phyloP scores from a whole-genome alignment of 2,329 filamentous ascomycete species.

The Botryotinia narcissicola region DNA sequence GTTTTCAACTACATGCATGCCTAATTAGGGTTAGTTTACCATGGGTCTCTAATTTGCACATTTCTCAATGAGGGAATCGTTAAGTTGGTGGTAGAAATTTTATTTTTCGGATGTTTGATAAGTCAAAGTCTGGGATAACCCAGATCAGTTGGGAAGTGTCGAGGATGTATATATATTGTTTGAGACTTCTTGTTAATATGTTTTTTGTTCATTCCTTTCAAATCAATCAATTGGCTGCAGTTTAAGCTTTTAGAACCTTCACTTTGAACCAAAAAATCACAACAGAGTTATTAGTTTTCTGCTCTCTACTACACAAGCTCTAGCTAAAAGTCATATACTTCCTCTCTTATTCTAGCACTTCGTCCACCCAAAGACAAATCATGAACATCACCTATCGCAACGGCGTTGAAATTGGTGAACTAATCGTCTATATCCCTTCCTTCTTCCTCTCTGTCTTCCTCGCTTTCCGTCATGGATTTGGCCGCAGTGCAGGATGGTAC shows the following conservation, averaged over 20 bases:
- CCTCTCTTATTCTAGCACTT: not conserved
- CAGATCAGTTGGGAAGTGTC: not conserved
- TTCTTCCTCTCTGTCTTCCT: conserved; percentile 42
- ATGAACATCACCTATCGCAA: conserved; percentile 39
- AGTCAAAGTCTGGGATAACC: not conserved
- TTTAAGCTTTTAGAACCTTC: not conserved
- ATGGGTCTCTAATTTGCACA: not conserved
- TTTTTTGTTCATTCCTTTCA: not conserved
- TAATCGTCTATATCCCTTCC: conserved; percentile 43
- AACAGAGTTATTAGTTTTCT: not conserved
- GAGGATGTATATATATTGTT: conserved; percentile 9
- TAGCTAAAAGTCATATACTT: not conserved
- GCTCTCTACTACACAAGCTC: not conserved
- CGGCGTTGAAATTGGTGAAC: conserved; percentile 44
- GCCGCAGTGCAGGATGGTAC: conserved; percentile 50
- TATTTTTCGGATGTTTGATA: not conserved
- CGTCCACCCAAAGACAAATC: not conserved
- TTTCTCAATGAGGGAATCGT: not conserved
- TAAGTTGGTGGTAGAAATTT: not conserved
- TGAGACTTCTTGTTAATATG: not conserved
- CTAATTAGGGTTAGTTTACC: not conserved
- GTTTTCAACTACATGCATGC: conserved; percentile 9
- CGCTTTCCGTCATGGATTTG: conserved; percentile 45
- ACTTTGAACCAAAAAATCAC: not conserved
- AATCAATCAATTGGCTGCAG: not conserved